These are phyloP conservation scores for Remersonia thermophila DNA, from an alignment of 2,329 filamentous ascomycete genomes.

Conservation along the genomic window DNA sequence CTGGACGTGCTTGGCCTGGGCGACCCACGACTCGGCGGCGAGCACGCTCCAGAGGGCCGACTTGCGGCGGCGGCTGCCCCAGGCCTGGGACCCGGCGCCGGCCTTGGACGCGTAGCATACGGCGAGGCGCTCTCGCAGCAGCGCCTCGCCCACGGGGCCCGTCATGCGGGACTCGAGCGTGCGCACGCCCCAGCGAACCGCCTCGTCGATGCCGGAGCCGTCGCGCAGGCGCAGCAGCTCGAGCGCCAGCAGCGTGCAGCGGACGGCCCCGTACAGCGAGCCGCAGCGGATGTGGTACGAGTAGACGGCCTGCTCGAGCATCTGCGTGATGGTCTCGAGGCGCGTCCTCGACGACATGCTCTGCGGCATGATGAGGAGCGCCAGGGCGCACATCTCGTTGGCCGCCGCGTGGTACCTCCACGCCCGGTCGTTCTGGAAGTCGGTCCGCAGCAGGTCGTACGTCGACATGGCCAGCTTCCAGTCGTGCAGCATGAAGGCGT, in stretches of 20 bases:
- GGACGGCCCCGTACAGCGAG: conserved; percentile 66
- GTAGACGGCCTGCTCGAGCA: conserved; percentile 83
- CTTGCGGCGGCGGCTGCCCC: conserved; percentile 67
- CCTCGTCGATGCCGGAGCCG: conserved; percentile 70
- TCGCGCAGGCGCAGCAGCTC: conserved; percentile 76
- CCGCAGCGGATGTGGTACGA: conserved; percentile 81
- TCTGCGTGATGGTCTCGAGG: conserved; percentile 68
- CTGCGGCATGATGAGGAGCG: conserved; percentile 65
- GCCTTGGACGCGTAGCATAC: conserved; percentile 69
- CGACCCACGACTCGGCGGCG: conserved; percentile 73
- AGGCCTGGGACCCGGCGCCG: conserved; percentile 51
- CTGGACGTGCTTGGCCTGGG: conserved; percentile 62
- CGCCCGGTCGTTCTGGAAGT: conserved; percentile 91
- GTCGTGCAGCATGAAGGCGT: conserved; percentile 91
- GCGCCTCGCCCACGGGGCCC: conserved; percentile 62
- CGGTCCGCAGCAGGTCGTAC: conserved; percentile 77
- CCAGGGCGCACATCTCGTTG: conserved; percentile 88
- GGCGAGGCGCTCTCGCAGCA: conserved; percentile 76
- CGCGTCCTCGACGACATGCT: conserved; percentile 62
- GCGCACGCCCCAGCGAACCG: conserved; percentile 70
- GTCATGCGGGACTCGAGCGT: conserved; percentile 69
- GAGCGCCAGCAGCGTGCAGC: conserved; percentile 60
- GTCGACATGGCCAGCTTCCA: conserved; percentile 87
- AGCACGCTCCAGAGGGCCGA: conserved; percentile 81
- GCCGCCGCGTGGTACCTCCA: conserved; percentile 91